Conservation (phyloP, 2,329 filamentous ascomycete genomes). For the Aspergillus felis region DNA sequence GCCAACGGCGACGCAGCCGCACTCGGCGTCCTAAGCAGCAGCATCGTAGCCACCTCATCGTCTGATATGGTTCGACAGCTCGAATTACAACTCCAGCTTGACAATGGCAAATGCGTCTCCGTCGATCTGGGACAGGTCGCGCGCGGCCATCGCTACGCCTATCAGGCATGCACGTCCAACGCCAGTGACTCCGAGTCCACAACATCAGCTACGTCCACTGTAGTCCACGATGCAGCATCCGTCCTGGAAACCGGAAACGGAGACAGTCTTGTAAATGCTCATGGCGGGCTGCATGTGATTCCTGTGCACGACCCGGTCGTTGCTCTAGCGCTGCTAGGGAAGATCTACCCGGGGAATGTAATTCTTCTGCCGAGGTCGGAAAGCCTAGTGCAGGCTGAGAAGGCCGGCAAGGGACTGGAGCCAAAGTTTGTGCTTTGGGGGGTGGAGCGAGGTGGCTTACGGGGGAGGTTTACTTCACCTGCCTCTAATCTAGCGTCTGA, state of each 20-base stretch:
- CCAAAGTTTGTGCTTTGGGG: conserved; percentile 22
- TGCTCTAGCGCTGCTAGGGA: conserved; percentile 18
- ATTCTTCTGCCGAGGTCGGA: conserved; percentile 10
- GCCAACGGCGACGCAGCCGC: neutral
- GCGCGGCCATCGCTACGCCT: conserved; percentile 20
- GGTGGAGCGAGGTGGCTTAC: conserved; percentile 7
- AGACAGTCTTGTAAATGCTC: conserved; percentile 5
- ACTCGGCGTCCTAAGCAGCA: neutral
- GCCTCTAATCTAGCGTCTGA: no score
- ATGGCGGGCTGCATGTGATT: conserved; percentile 19
- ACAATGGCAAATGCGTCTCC: conserved; percentile 4
- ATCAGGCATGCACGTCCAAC: conserved; percentile 1
- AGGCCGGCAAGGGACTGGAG: conserved; percentile 15
- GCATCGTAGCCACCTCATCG: neutral
- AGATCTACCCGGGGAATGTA: conserved; percentile 22
- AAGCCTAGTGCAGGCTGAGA: conserved; percentile 2
- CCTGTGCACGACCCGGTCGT: conserved; percentile 6
- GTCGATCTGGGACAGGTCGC: conserved; percentile 21
- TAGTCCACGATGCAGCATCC: neutral
- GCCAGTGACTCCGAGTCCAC: neutral
- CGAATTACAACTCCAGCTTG: conserved; percentile 9
- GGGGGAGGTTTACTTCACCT: neutral
- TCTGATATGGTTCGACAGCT: neutral
- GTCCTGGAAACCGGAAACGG: neutral
- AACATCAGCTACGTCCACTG: neutral